Evolutionary conservation across 140 eudicot genomes (phyloP).

Genomic region (Oenanthe javanica): DNA sequence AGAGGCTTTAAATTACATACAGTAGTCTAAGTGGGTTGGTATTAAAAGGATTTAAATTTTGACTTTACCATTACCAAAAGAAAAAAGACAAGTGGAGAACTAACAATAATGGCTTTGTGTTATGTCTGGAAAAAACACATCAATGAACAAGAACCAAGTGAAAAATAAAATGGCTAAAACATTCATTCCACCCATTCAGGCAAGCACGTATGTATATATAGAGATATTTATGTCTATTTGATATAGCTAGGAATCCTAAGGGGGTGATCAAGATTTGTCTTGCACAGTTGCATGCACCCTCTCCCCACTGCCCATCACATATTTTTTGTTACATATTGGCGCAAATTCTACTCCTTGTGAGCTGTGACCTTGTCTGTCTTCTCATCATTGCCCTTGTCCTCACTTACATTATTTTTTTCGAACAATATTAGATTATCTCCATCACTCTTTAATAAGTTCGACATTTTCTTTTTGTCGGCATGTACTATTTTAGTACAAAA

Average conservation of each 20-base stretch:
- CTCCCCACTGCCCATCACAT: background rate
- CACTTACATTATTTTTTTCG: background rate
- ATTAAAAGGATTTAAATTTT: background rate
- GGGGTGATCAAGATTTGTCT: background rate
- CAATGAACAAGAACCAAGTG: background rate
- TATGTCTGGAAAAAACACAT: too few species aligned
- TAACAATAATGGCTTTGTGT: background rate
- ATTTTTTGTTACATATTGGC: too few species aligned
- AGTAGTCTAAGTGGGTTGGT: background rate
- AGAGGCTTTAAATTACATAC: background rate
- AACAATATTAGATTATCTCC: too few species aligned
- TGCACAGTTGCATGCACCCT: conserved; percentile 3
- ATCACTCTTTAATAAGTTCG: too few species aligned
- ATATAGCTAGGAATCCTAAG: background rate
- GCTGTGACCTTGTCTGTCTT: background rate
- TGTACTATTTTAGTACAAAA: too few species aligned
- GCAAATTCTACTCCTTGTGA: background rate
- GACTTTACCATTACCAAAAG: background rate
- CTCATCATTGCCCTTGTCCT: conserved; percentile 1
- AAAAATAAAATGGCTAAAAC: background rate
- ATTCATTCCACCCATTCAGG: background rate
- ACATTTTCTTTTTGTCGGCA: too few species aligned
- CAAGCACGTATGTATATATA: background rate
- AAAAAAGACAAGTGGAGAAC: background rate
- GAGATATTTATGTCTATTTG: background rate